Base-by-base conservation (phyloP, 1,139 yeast species). In the Pneumocystis wakefieldiae region DNA sequence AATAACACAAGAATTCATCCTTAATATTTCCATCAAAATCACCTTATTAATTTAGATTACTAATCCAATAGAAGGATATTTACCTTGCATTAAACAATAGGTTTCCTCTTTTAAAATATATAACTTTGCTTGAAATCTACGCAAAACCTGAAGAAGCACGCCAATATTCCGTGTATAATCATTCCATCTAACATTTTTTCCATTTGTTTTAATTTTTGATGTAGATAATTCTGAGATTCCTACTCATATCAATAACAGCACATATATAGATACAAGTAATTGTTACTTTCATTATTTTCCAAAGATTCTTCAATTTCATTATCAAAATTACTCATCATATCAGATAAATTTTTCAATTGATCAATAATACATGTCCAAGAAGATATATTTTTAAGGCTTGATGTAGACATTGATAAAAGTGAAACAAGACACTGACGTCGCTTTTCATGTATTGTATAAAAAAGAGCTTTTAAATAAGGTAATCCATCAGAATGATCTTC, bases 351-450 rank as follows among this genome's bases (percentile, higher is more conserved):
- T 59, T 69, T 69, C 48, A 75, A 62, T 36, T 73, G 70, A 62
- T 72, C 73, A 19, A 70, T 71, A 5, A 73, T 69, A 15, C 67
- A 63, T 2, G 70, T 66, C 79, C 79, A 76, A 29, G 67, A 67
- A 4, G 70, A 66, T 62, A 75, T 76, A 2, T 63, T 62, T 2
- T 68, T 61, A 17, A 67, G 69, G 5, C 77, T 76, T 60, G 6
- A 76, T 67, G 12, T 72, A 70, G 42, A 75, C 69, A 1, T 81
- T 76, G 59, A 79, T 67, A 39, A 78, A 67, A 53, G 76, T 72
- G 70, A 48, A 1, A 81, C 77, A 10, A 79, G 68, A 48, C 77
- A 68, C 17, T 77, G 74, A 8, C 80, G 71, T 59, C 82, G 71
- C 38, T 77, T 66, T 60, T 72, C 70, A 57, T 76, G 80, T 24